Conservation (phyloP, 2,329 filamentous ascomycete genomes). For the Stemphylium vesicarium region DNA sequence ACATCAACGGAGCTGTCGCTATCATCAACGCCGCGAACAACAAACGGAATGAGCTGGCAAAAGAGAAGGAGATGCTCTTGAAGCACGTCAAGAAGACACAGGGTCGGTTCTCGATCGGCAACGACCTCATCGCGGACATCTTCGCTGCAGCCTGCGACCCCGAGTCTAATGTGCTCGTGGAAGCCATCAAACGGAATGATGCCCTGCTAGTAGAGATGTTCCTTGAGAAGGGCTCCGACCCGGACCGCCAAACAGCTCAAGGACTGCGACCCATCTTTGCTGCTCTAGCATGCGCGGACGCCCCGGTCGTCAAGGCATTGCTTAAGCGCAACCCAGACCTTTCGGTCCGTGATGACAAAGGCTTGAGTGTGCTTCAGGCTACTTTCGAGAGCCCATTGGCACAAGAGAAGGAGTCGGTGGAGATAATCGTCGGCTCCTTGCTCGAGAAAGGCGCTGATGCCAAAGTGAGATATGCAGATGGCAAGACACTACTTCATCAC, state of each 20-base stretch:
- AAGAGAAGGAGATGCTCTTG: slow-evolving; percentile 43
- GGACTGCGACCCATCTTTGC: slow-evolving; percentile 38
- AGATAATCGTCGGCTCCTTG: slow-evolving; percentile 30
- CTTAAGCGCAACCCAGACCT: slow-evolving; percentile 39
- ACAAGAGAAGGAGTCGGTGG: slow-evolving; percentile 32
- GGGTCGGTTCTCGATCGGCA: slow-evolving; percentile 35
- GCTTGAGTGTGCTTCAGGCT: slow-evolving; percentile 35
- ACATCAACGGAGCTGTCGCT: slow-evolving; percentile 39
- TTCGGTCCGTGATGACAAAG: slow-evolving; percentile 27
- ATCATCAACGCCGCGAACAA: slow-evolving; percentile 41
- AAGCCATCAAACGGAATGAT: slow-evolving; percentile 42
- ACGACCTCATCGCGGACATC: slow-evolving; percentile 42
- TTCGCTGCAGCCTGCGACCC: slow-evolving; percentile 43
- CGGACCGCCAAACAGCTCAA: slow-evolving; percentile 30
- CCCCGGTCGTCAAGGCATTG: slow-evolving; percentile 34
- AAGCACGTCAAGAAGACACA: slow-evolving; percentile 37
- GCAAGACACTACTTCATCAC: slow-evolving; percentile 40
- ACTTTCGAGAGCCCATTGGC: slow-evolving; percentile 31
- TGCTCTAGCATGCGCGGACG: slow-evolving; percentile 34
- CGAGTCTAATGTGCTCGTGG: slow-evolving; percentile 41
- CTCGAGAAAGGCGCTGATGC: slow-evolving; percentile 35
- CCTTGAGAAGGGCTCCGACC: slow-evolving; percentile 38
- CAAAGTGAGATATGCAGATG: slow-evolving; percentile 31
- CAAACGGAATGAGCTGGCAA: slow-evolving; percentile 31
- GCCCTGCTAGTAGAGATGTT: slow-evolving; percentile 37